Conservation (phyloP, 2,329 filamentous ascomycete species). For the Septoria linicola region DNA sequence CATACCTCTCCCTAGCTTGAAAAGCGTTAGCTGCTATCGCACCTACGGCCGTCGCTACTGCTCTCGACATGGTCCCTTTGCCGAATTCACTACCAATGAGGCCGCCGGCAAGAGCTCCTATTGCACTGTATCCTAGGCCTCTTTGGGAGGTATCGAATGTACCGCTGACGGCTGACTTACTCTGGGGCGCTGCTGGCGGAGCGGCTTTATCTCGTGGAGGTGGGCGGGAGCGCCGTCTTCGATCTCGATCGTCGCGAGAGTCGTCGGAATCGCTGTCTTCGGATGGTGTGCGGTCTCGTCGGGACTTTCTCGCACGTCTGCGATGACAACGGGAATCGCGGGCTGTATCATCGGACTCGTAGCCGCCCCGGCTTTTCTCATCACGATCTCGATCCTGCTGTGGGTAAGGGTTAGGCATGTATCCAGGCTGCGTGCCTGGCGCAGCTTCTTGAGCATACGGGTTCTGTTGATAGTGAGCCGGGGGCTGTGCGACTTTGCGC, state of each 20-base stretch:
- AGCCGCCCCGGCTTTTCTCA: constrained; percentile 16
- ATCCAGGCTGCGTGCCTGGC: constrained; percentile 24
- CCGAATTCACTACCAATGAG: constrained; percentile 33
- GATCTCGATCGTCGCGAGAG: constrained; percentile 22
- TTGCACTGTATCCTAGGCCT: constrained; percentile 30
- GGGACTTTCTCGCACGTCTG: constrained; percentile 10
- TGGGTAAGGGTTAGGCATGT: constrained; percentile 22
- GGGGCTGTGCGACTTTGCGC: constrained; percentile 21
- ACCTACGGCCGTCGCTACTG: constrained; percentile 32
- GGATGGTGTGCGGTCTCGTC: constrained; percentile 18
- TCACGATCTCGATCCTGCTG: constrained; percentile 15
- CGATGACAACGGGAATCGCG: constrained; percentile 10
- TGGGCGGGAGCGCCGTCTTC: constrained; percentile 22
- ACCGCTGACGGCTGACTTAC: constrained; percentile 32
- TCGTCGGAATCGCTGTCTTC: constrained; percentile 20
- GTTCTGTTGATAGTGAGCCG: constrained; percentile 30
- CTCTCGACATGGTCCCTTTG: constrained; percentile 29
- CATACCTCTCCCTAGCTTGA: constrained; percentile 34
- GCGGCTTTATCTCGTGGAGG: constrained; percentile 18
- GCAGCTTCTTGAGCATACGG: constrained; percentile 31
- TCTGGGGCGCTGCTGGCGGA: constrained; percentile 19
- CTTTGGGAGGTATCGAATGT: constrained; percentile 31
- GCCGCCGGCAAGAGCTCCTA: constrained; percentile 35
- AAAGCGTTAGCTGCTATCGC: constrained; percentile 34
- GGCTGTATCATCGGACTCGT: constrained; percentile 21